Evolutionary conservation across 1,284 basidiomycete genomes (phyloP).

Genomic region (Apiotrichum akiyoshidainum): DNA sequence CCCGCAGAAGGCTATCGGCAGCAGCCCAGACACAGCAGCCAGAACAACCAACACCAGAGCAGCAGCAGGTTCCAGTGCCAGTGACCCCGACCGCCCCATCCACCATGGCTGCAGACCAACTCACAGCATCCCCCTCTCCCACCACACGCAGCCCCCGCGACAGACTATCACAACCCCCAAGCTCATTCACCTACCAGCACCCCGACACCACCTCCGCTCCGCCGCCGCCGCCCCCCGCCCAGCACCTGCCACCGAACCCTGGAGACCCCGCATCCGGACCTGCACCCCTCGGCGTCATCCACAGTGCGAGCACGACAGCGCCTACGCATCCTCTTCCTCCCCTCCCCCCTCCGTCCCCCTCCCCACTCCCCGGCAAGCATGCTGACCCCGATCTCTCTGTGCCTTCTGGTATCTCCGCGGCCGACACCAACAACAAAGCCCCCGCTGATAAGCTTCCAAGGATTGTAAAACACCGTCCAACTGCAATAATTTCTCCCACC

Average conservation of each 20-base stretch:
- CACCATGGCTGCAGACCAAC: not conserved
- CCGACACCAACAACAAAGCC: too few species aligned
- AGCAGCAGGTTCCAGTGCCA: too few species aligned
- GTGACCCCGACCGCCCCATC: not conserved
- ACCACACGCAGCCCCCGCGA: too few species aligned
- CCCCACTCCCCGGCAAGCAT: too few species aligned
- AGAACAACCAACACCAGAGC: not conserved
- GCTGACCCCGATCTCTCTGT: too few species aligned
- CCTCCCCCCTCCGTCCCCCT: not conserved
- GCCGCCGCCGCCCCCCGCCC: too few species aligned
- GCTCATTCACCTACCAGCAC: not conserved
- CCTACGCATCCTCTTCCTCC: slow-evolving; percentile 3
- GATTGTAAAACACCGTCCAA: not conserved
- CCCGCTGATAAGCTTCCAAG: too few species aligned
- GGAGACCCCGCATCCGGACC: not conserved
- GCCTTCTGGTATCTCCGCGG: too few species aligned
- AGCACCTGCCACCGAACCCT: too few species aligned
- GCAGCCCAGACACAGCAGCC: not conserved
- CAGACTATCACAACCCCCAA: not conserved
- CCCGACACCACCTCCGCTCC: not conserved
- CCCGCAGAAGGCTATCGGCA: not conserved
- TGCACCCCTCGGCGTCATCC: not conserved
- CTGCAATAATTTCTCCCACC: not conserved
- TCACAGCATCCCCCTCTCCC: too few species aligned
- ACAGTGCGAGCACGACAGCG: not conserved